Evolutionary conservation across 2,329 filamentous ascomycete genomes (phyloP).

Genomic region (Pseudonectria foliicola): DNA sequence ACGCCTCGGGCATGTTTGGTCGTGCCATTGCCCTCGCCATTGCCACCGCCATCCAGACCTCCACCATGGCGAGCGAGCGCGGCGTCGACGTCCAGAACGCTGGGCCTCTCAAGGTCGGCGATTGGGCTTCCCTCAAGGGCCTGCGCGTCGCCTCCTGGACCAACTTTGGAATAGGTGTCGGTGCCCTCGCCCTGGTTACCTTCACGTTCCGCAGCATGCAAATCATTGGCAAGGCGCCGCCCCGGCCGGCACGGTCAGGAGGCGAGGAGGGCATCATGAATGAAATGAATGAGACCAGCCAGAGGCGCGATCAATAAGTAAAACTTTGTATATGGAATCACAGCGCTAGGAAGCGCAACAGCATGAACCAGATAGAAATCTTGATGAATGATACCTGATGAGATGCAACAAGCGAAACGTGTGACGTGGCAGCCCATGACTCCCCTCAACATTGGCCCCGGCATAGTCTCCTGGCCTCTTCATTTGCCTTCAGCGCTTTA

Average conservation of each 20-base stretch:
- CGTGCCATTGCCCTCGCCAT: conserved; percentile 60
- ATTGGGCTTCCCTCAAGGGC: conserved; percentile 39
- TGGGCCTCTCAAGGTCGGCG: conserved; percentile 36
- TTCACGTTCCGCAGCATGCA: conserved; percentile 45
- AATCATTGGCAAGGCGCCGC: conserved; percentile 38
- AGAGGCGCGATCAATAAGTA: conserved; percentile 6
- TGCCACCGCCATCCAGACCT: conserved; percentile 57
- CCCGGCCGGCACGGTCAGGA: conserved; percentile 8
- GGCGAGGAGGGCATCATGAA: conserved; percentile 18
- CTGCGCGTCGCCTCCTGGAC: conserved; percentile 46
- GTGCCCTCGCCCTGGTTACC: conserved; percentile 36
- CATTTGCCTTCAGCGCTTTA: too few relatives aligned
- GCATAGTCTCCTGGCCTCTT: too few relatives aligned
- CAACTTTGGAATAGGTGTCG: conserved; percentile 41
- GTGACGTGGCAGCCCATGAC: too few relatives aligned
- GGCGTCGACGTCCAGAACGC: conserved; percentile 36
- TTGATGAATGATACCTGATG: too few relatives aligned
- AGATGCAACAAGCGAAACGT: too few relatives aligned
- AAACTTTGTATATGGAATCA: background rate
- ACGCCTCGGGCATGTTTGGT: conserved; percentile 58
- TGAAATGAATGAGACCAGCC: conserved; percentile 7
- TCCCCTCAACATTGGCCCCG: too few relatives aligned
- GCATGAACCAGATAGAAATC: too few relatives aligned
- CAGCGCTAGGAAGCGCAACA: too few relatives aligned
- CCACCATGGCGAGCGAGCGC: conserved; percentile 46